Evolutionary conservation across 495 filamentous ascomycete species (phyloP), one percentile per base, ranked within the genome.

Genomic region (Geoglossum glabrum): DNA sequence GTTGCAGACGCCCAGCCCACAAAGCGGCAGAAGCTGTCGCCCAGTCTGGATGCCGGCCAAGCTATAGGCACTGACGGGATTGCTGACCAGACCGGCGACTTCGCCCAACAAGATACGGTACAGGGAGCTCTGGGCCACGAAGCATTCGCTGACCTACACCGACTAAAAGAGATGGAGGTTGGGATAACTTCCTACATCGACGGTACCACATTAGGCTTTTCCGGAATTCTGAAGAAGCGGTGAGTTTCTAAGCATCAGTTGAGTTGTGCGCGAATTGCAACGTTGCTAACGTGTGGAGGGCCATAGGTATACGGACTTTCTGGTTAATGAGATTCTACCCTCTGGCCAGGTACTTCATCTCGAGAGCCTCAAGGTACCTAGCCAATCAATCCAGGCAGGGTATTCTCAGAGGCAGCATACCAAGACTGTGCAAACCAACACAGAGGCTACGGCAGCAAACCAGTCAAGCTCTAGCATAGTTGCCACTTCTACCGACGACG

Each of bases 241-340:
- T 81, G 64, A 60, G 65, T 33, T 54, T 31, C 27, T 27, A 3
- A 46, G 3, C 6, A 15, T 28, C 27, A n/a, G 34, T 59, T 6
- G 17, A 21, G n/a, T 49, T 58, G 23, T 21, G 27, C 60, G 36
- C 9, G 4, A 21, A 43, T 11, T 30, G 26, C 25, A 28, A 47
- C 45, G 31, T 40, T n/a, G 33, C 19, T 52, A 52, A 52, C 25
- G 25, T 17, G 17, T 17, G 17, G 25, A 50, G 28, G 10, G 46
- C 31, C 57, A 10, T 60, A 92, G 87, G 62, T 98, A 88, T 69
- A 94, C 90, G 15, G 92, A 98, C 66, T 98, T 98, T 68, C 71
- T 90, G 52, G 92, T 98, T 58, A 87, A 95, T 66, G 92, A 98
- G 71, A 92, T 98, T 61, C 68, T 76, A 15, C 82, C 81, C 11